These are phyloP conservation scores for Zygosaccharomyces sapae DNA, from an alignment of 1,139 yeast genomes.

Conservation along the genomic window DNA sequence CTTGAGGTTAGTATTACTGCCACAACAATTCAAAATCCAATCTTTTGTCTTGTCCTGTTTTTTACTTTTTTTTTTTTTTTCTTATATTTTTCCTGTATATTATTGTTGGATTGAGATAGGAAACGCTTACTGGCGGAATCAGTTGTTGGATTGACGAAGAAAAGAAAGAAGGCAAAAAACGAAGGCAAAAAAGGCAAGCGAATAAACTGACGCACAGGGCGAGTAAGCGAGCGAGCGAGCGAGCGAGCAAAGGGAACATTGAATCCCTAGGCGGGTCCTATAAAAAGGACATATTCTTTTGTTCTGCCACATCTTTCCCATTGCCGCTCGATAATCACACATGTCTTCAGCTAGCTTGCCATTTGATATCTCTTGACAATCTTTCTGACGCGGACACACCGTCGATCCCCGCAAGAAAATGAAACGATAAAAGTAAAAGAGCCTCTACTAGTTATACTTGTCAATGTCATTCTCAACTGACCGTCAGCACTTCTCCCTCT, in stretches of 20 bases:
- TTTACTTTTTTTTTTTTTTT: neutral
- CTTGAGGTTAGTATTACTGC: slow-evolving; percentile 5
- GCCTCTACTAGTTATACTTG: too few relatives aligned
- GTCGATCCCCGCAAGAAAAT: too few relatives aligned
- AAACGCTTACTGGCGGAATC: neutral
- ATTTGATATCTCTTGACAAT: too few relatives aligned
- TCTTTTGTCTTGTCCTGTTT: neutral
- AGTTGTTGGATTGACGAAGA: slow-evolving; percentile 1
- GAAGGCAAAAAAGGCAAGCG: neutral
- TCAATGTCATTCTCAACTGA: neutral
- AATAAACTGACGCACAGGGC: neutral
- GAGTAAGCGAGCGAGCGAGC: too few relatives aligned
- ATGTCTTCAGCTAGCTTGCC: too few relatives aligned
- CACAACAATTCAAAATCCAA: neutral
- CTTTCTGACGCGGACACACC: too few relatives aligned
- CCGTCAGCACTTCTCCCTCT: neutral
- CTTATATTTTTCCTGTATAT: neutral
- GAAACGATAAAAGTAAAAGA: too few relatives aligned
- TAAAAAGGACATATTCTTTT: too few relatives aligned
- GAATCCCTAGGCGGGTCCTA: too few relatives aligned
- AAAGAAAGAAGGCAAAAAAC: neutral
- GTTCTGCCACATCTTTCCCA: too few relatives aligned
- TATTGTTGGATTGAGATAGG: neutral
- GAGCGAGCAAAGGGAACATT: too few relatives aligned
- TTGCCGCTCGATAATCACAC: too few relatives aligned